Conservation (phyloP, 2,329 filamentous ascomycete genomes). For the Atkinsonella hypoxylon region DNA sequence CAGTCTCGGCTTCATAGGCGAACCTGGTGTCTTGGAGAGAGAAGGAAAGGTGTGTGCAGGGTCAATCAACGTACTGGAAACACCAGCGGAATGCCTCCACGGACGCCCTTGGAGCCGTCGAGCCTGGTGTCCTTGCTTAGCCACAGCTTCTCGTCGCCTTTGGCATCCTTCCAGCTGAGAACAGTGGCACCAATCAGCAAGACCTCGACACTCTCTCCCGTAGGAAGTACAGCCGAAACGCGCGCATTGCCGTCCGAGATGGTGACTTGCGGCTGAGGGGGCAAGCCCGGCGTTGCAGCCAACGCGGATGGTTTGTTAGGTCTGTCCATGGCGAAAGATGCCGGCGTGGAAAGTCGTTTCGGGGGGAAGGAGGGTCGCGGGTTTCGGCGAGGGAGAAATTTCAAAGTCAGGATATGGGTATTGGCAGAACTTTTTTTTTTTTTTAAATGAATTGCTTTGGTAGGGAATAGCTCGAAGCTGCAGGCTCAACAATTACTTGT, state of each 20-base stretch:
- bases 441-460: too few relatives aligned
- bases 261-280: constrained; percentile 65
- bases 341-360: not conserved
- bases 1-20: not conserved
- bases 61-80: constrained; percentile 60
- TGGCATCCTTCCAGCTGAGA: constrained; percentile 78
- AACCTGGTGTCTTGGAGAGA: too few relatives aligned
- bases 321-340: constrained; percentile 49
- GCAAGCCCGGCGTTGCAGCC: constrained; percentile 58
- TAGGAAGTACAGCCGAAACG: constrained; percentile 69
- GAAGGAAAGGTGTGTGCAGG: not conserved
- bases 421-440: too few relatives aligned
- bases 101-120: constrained; percentile 79
- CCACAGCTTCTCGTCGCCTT: constrained; percentile 74
- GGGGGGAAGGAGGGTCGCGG: too few relatives aligned
- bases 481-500: not conserved
- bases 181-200: constrained; percentile 89
- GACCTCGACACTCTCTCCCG: constrained; percentile 76
- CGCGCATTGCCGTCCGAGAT: constrained; percentile 59
- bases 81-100: constrained; percentile 84
- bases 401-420: too few relatives aligned
- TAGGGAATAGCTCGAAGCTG: not conserved
- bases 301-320: constrained; percentile 72
- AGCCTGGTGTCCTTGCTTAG: constrained; percentile 68
- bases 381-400: not conserved